These are phyloP conservation scores for Ramaria sp. DNA, from an alignment of 768 basidiomycete genomes.

Conservation along the genomic window DNA sequence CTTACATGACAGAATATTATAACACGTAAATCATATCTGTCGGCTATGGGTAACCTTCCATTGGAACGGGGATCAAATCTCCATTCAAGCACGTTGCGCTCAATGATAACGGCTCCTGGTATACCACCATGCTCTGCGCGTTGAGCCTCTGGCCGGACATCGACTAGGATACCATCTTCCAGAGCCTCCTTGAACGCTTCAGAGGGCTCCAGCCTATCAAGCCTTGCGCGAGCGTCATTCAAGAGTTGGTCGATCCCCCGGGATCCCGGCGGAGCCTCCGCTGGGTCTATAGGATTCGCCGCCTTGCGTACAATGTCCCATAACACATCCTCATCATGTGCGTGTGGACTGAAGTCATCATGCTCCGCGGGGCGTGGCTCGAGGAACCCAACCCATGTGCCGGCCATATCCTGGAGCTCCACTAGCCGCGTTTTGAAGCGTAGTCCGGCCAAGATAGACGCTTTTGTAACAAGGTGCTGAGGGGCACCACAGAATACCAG, in stretches of 20 bases:
- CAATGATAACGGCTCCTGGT: slow-evolving; percentile 58
- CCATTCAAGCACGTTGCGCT: slow-evolving; percentile 73
- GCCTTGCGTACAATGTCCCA: slow-evolving; percentile 59
- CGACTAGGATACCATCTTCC: slow-evolving; percentile 48
- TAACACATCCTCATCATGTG: slow-evolving; percentile 55
- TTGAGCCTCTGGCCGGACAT: slow-evolving; percentile 59
- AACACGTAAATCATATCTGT: slow-evolving; percentile 63
- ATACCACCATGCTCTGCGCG: slow-evolving; percentile 48
- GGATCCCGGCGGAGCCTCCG: slow-evolving; percentile 53
- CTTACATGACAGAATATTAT: slow-evolving; percentile 55
- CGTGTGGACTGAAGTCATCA: slow-evolving; percentile 35
- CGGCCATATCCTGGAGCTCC: slow-evolving; percentile 11
- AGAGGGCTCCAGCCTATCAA: slow-evolving; percentile 50
- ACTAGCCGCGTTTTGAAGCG: slow-evolving; percentile 39
- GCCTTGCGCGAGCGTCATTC: slow-evolving; percentile 42
- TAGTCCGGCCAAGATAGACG: slow-evolving; percentile 48
- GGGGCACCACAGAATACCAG: slow-evolving; percentile 52
- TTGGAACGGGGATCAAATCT: slow-evolving; percentile 61
- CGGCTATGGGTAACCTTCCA: slow-evolving; percentile 50
- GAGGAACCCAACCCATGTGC: slow-evolving; percentile 35
- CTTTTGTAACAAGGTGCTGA: slow-evolving; percentile 49
- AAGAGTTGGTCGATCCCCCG: slow-evolving; percentile 48
- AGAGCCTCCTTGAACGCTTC: slow-evolving; percentile 50
- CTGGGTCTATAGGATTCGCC: slow-evolving; percentile 23
- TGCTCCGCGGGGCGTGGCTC: slow-evolving; percentile 13